Evolutionary conservation across 2,329 filamentous ascomycete genomes (phyloP).

Genomic region (Graphiopsis chlorocephala): DNA sequence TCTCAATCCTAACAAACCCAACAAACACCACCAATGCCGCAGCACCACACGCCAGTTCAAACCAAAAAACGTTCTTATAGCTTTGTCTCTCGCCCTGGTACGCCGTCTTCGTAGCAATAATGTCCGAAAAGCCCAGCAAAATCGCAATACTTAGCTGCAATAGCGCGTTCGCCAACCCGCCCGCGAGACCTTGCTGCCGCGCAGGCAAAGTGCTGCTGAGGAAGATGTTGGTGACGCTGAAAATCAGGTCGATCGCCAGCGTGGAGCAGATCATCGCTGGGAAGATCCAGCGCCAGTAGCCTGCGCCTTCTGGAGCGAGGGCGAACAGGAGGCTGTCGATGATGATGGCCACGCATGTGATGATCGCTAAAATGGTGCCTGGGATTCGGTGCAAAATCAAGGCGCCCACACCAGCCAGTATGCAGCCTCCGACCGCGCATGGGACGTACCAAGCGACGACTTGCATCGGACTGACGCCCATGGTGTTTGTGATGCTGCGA

Average conservation of each 20-base stretch:
- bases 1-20: slow-evolving; percentile 53
- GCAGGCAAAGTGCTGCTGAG: slow-evolving; percentile 67
- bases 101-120: slow-evolving; percentile 52
- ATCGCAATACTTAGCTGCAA: slow-evolving; percentile 71
- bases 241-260: slow-evolving; percentile 71
- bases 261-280: slow-evolving; percentile 68
- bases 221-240: slow-evolving; percentile 73
- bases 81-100: slow-evolving; percentile 47
- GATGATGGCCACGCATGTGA: slow-evolving; percentile 61
- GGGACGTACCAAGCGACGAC: slow-evolving; percentile 69
- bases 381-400: slow-evolving; percentile 66
- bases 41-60: slow-evolving; percentile 56
- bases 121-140: slow-evolving; percentile 68
- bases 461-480: slow-evolving; percentile 59
- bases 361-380: slow-evolving; percentile 60
- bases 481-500: slow-evolving; percentile 58
- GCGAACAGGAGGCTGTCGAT: slow-evolving; percentile 62
- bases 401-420: slow-evolving; percentile 62
- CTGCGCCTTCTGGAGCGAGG: slow-evolving; percentile 53
- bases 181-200: slow-evolving; percentile 67
- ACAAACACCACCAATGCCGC: slow-evolving; percentile 53
- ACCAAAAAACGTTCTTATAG: slow-evolving; percentile 67
- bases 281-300: slow-evolving; percentile 73
- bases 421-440: slow-evolving; percentile 64
- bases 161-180: slow-evolving; percentile 67